Percentiles rank a stretch among this genome's conserved stretches.
Evolutionary conservation across 2,329 filamentous ascomycete genomes (phyloP).

Genomic region (Alternaria angustiovoidea): DNA sequence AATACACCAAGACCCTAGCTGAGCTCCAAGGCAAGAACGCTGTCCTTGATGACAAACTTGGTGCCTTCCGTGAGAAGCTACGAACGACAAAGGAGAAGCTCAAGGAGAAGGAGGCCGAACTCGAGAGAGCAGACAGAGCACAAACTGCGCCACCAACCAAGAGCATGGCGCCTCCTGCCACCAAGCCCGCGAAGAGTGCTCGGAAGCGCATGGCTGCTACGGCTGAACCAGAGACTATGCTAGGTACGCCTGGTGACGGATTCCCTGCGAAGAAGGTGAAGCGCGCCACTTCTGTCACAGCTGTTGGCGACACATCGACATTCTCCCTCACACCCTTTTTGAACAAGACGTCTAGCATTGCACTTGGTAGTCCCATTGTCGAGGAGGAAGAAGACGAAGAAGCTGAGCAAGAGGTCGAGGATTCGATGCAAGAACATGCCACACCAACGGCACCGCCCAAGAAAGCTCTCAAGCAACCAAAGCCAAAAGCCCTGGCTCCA

Average conservation of each 20-base stretch:
- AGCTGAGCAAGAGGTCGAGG: conserved; percentile 35
- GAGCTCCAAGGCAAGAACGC: conserved; percentile 70
- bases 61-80: conserved; percentile 73
- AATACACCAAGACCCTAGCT: conserved; percentile 63
- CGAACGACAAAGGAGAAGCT: conserved; percentile 75
- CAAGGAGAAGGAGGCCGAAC: conserved; percentile 67
- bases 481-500: conserved; percentile 55
- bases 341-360: conserved; percentile 72
- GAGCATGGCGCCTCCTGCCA: conserved; percentile 38
- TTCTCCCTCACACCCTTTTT: conserved; percentile 96
- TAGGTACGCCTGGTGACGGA: conserved; percentile 60
- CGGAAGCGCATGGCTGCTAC: conserved; percentile 54
- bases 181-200: conserved; percentile 51
- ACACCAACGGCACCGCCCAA: conserved; percentile 44
- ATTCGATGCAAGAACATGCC: conserved; percentile 30
- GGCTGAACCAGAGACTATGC: conserved; percentile 57
- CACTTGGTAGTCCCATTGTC: conserved; percentile 55
- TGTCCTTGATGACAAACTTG: conserved; percentile 74
- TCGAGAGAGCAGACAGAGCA: conserved; percentile 55
- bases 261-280: conserved; percentile 56
- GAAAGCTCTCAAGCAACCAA: conserved; percentile 41
- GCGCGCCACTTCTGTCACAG: conserved; percentile 61
- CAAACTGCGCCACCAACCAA: conserved; percentile 49
- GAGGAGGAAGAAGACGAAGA: conserved; percentile 39
- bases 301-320: conserved; percentile 83